A percentile compares a stretch with the other conserved stretches of the same genome.
These are phyloP conservation scores for Phaeotremella skinneri DNA, from an alignment of 768 basidiomycete genomes.

Conservation along the genomic window DNA sequence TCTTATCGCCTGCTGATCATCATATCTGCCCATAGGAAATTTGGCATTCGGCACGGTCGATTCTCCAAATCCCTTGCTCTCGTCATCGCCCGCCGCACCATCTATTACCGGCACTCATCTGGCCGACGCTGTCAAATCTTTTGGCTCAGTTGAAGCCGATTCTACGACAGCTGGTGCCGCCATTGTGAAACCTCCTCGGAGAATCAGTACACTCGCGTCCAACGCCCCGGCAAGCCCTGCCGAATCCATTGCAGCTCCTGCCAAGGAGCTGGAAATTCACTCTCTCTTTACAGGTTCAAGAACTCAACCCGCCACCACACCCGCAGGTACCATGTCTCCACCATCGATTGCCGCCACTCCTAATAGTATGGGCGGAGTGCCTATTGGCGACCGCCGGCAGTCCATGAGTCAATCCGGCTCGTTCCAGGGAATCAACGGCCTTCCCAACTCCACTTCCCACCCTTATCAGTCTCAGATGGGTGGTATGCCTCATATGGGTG, in stretches of 20 bases:
- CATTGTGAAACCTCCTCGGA: slow-evolving; percentile 45
- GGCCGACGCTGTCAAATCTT: slow-evolving; percentile 72
- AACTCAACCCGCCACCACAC: background rate
- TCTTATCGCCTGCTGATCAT: slow-evolving; percentile 10
- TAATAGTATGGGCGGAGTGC: background rate
- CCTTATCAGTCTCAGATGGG: slow-evolving; percentile 24
- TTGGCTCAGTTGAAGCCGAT: slow-evolving; percentile 70
- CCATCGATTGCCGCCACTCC: slow-evolving; percentile 16
- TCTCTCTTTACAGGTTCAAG: slow-evolving; percentile 51
- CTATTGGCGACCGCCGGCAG: slow-evolving; percentile 20
- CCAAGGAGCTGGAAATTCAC: slow-evolving; percentile 54
- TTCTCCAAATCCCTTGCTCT: slow-evolving; percentile 70
- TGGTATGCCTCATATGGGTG: slow-evolving; percentile 19
- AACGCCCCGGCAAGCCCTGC: slow-evolving; percentile 26
- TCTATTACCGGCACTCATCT: slow-evolving; percentile 57
- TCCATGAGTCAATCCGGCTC: slow-evolving; percentile 29
- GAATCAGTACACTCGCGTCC: slow-evolving; percentile 14
- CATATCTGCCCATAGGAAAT: slow-evolving; percentile 50
- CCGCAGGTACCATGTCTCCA: slow-evolving; percentile 11
- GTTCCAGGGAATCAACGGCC: slow-evolving; percentile 16
- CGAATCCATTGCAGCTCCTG: slow-evolving; percentile 22
- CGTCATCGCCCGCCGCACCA: slow-evolving; percentile 73
- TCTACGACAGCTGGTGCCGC: slow-evolving; percentile 52
- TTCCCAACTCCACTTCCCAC: slow-evolving; percentile 17
- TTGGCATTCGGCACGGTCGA: slow-evolving; percentile 91